phyloP scores from a whole-genome alignment of 2,329 filamentous ascomycete species.

The Microcyclosporella mali region DNA sequence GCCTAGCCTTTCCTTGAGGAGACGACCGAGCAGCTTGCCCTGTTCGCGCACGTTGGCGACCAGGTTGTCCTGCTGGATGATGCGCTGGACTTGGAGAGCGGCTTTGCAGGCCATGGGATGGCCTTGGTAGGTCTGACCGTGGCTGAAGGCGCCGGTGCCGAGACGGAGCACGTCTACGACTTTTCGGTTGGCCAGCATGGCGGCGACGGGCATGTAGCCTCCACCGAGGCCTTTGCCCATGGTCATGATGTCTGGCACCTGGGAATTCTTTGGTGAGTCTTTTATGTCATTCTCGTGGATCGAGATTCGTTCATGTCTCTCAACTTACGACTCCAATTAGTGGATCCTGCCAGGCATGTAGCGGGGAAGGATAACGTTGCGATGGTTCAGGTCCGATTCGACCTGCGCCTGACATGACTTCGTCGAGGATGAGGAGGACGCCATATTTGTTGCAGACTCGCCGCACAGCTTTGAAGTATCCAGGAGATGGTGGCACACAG shows the following conservation, averaged over 20 bases:
- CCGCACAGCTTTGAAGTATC: constrained; percentile 65
- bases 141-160: constrained; percentile 46
- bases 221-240: constrained; percentile 62
- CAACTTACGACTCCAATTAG: constrained; percentile 37
- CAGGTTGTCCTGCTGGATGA: constrained; percentile 53
- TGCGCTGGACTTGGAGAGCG: constrained; percentile 56
- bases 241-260: constrained; percentile 58
- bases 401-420: constrained; percentile 67
- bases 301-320: too few species aligned
- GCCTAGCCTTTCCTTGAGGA: constrained; percentile 41
- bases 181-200: constrained; percentile 48
- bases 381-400: constrained; percentile 44
- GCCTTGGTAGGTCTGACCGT: constrained; percentile 60
- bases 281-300: too few species aligned
- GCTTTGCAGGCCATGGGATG: constrained; percentile 56
- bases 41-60: constrained; percentile 53
- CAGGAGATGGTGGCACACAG: constrained; percentile 58
- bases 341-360: constrained; percentile 57
- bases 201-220: constrained; percentile 58
- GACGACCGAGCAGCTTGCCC: constrained; percentile 45
- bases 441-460: constrained; percentile 64
- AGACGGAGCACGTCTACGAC: constrained; percentile 45
- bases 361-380: constrained; percentile 24
- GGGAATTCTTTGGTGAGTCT: not conserved
- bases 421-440: constrained; percentile 70